Evolutionary conservation across 805 yeast species (phyloP).

Genomic region (Ogataea allantospora): DNA sequence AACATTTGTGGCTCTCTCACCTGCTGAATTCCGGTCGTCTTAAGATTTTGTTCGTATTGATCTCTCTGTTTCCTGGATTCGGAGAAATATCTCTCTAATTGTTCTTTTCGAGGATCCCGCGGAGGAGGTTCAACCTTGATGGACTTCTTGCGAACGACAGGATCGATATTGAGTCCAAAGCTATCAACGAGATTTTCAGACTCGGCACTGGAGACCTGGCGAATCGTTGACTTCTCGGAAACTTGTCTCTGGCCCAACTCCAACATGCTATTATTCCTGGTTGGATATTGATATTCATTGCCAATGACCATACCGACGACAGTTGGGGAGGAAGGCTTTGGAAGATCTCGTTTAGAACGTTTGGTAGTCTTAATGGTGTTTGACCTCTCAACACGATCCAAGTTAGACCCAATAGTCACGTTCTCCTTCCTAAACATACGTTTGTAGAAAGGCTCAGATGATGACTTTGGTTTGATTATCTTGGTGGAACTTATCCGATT

Average conservation of each 20-base stretch:
- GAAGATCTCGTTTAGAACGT: neutral
- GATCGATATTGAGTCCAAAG: constrained; percentile 6
- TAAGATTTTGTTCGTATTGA: constrained; percentile 19
- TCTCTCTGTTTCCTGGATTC: constrained; percentile 3
- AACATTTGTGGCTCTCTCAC: constrained; percentile 3
- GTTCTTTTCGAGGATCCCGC: constrained; percentile 3
- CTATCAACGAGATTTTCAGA: constrained; percentile 4
- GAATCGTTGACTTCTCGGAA: constrained; percentile 5
- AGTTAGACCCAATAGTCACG: neutral
- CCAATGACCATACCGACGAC: neutral
- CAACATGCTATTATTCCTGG: neutral
- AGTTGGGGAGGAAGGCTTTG: neutral
- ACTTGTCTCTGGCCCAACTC: neutral
- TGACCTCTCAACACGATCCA: neutral
- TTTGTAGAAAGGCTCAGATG: constrained; percentile 4
- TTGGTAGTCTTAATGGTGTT: neutral
- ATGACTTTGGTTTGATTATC: constrained; percentile 13
- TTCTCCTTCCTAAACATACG: constrained; percentile 6
- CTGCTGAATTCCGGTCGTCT: constrained; percentile 16
- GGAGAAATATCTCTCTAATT: constrained; percentile 3
- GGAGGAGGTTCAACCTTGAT: neutral
- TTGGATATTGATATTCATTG: constrained; percentile 4
- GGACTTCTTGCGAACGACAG: constrained; percentile 2
- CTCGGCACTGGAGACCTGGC: constrained; percentile 6
- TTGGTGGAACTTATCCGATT: constrained; percentile 25